Conservation (phyloP, 2,329 filamentous ascomycete genomes). For the Pestalotiopsis sp. region DNA sequence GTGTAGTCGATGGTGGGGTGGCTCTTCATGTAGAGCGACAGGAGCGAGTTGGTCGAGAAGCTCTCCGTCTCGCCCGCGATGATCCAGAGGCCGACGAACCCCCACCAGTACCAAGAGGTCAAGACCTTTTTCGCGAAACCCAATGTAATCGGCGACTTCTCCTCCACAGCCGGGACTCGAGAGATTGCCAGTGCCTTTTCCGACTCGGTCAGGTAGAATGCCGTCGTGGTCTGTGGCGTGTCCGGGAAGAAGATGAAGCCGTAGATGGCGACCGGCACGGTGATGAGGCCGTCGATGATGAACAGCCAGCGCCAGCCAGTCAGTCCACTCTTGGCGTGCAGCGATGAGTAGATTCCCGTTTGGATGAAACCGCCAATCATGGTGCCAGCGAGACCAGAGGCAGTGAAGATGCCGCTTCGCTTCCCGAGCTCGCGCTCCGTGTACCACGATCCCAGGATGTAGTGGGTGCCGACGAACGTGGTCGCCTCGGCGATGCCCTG, state of each 20-base stretch:
- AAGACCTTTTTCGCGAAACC: conserved; percentile 58
- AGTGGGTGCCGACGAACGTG: conserved; percentile 61
- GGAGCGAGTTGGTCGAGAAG: conserved; percentile 66
- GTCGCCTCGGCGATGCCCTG: conserved; percentile 58
- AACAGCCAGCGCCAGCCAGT: conserved; percentile 60
- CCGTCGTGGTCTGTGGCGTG: conserved; percentile 50
- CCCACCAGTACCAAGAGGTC: conserved; percentile 66
- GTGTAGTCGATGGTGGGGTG: conserved; percentile 46
- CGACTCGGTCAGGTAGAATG: conserved; percentile 46
- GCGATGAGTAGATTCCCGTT: conserved; percentile 48
- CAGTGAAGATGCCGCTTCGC: conserved; percentile 62
- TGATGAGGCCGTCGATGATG: conserved; percentile 55
- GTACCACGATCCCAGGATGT: conserved; percentile 65
- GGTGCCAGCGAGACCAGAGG: conserved; percentile 60
- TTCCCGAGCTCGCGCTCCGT: conserved; percentile 63
- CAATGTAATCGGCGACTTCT: conserved; percentile 48
- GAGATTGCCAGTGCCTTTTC: conserved; percentile 39
- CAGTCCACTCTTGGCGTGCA: conserved; percentile 50
- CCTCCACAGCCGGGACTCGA: conserved; percentile 40
- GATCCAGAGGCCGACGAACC: conserved; percentile 68
- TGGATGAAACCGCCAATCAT: conserved; percentile 67
- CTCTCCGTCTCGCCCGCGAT: conserved; percentile 74
- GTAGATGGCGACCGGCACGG: conserved; percentile 57
- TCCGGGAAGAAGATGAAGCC: conserved; percentile 58
- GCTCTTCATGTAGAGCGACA: conserved; percentile 52